Conservation (phyloP, 176 grass and related monocot genomes). For the sorghum (Sorghum bicolor) region Sorghum_bicolor_NCBIv3 NC_012872.2:11304001-11304500, state of each 20-base stretch:
- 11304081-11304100: conserved; percentile 13
- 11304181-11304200: conserved; percentile 68
- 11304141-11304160: conserved; percentile 26
- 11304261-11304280: conserved; percentile 48
- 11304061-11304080: conserved; percentile 6
- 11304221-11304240: conserved; percentile 28
- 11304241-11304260: conserved; percentile 35
- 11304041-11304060: background rate
- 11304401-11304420: background rate
- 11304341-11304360: background rate
- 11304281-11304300: conserved; percentile 37
- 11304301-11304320: conserved; percentile 28
- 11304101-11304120: conserved; percentile 57
- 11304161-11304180: conserved; percentile 37
- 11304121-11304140: conserved; percentile 61
- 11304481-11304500: background rate
- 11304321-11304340: background rate
- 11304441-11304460: background rate
- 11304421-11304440: background rate
- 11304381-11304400: background rate
- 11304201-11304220: conserved; percentile 28
- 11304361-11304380: background rate
- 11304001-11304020: conserved; percentile 19
- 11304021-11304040: background rate
- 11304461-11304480: conserved; percentile 11